These are phyloP conservation scores for Acanthochlamys bracteata DNA, from an alignment of 106 monocot genomes.

Conservation along the genomic window DNA sequence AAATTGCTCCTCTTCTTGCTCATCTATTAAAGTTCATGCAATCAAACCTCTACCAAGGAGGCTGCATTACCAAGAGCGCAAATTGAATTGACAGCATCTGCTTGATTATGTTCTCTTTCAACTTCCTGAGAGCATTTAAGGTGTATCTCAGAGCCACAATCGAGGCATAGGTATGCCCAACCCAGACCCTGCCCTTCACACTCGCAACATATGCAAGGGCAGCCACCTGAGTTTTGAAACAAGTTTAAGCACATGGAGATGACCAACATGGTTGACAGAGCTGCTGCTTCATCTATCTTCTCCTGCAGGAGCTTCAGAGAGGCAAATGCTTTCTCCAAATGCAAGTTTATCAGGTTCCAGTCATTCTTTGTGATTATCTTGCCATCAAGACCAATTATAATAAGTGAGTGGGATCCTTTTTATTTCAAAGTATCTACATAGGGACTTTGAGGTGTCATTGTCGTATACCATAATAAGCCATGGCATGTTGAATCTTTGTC, in stretches of 20 bases:
- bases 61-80: constrained; percentile 8
- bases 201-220: constrained; percentile 49
- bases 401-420: constrained; percentile 29
- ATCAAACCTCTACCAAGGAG: background rate
- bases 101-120: constrained; percentile 11
- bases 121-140: constrained; percentile 22
- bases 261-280: constrained; percentile 30
- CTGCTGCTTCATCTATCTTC: constrained; percentile 43
- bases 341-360: constrained; percentile 43
- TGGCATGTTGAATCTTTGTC: constrained; percentile 52
- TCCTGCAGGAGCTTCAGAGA: constrained; percentile 28
- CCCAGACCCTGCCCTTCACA: constrained; percentile 54
- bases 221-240: constrained; percentile 47
- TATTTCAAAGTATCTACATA: constrained; percentile 35
- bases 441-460: constrained; percentile 14
- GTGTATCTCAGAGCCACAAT: constrained; percentile 55
- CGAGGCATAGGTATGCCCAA: constrained; percentile 55
- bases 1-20: too few species aligned
- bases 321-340: constrained; percentile 42
- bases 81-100: constrained; percentile 2
- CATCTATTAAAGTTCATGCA: too few species aligned
- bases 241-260: constrained; percentile 32
- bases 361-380: constrained; percentile 42
- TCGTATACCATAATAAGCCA: constrained; percentile 46
- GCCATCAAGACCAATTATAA: constrained; percentile 46